Base-by-base conservation (phyloP, 2,329 filamentous ascomycete genomes). In the Xylariaceae sp. region DNA sequence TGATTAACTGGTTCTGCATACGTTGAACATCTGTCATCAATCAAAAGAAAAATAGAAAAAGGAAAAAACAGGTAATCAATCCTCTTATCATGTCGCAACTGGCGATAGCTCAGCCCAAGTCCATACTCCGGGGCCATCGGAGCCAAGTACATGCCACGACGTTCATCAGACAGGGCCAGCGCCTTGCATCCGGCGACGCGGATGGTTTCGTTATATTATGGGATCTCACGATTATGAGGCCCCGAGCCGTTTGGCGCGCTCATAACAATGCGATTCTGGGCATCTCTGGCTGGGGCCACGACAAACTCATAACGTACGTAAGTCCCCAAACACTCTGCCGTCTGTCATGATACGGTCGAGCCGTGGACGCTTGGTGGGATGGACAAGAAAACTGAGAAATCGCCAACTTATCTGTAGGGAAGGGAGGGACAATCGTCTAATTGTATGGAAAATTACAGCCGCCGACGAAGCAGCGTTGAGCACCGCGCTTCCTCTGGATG, bases 171-270 rank as follows among this genome's bases (percentile, higher is more conserved):
- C 73, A 77, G 47, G 96, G 97, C 72, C 80, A 84, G 59, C 87
- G 90, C 39, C 84, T 99, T 4, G 78, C 90, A 10, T 94, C 91
- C 0, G 93, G 89, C 42, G 94, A 99, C 74, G 89, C 91, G 7
- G 89, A 96, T 48, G 94, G 94, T 60, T 97, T 88, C 81, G 80
- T 96, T 39, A 82, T 96, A 5, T 76, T 92, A 18, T 99, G 94
- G 94, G 88, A 90, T 71, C 77, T 96, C 45, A 82, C 87, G 30
- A 89, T 87, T 55, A 92, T 95, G 78, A 83, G 94, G 39, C 84
- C 93, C 0, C 80, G 85, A 7, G 90, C 88, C 1, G 90, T 94
- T 2, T 99, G 94, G 94, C 87, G 84, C 68, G 89, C 91, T 1
- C 94, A 99, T 73, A 79, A 84, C 50, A 88, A 83, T 39, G 83